Base-by-base conservation (phyloP, 2,329 filamentous ascomycete species). In the Lanzia echinophila region DNA sequence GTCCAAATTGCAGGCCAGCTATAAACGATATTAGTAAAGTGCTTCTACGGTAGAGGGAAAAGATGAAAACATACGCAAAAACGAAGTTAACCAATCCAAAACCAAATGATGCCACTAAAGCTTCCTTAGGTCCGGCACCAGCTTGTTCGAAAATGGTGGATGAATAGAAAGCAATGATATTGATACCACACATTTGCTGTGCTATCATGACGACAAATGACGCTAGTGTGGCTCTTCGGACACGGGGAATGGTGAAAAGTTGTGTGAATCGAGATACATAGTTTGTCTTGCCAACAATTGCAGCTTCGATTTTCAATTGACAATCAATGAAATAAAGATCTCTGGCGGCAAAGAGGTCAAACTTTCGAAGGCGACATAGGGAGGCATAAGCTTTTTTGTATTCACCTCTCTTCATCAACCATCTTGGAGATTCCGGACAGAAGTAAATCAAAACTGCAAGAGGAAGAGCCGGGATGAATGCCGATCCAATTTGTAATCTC, bases 101-200 rank as follows among this genome's bases (percentile, higher is more conserved):
- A 8, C 82, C 83, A 66, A 82, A 81, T 0, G 82, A 84, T 3
- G 79, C 79, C 32, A 83, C 72, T 20, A 86, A 70, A 3, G 86
- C 81, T 20, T 76, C 70, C 39, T 77, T 78, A 1, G 75, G 68
- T 42, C 56, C 68, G 17, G 81, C 79, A 5, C 83, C 83, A 1
- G 83, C 78, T 1, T 83, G 66, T 32, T 68, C 62, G 61, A 83
- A 83, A 10, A 83, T 73, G 7, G 82, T 84, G 0, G 82, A 83
- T 1, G 81, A 85, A 69, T 90, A 90, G 67, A 90, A 90, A 1
- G 85, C 83, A 53, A 89, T 86, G 53, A 88, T 86, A 65, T 88
- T 88, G 67, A 65, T 63, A 54, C 62, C 62, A n/a, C 46, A 66
- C 60, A 67, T 68, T 34, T 67, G 64, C 50, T 67, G 65, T 1